These are phyloP conservation scores for Pseudonitzschia multiseries DNA, from an alignment of 108 stramenopile species.

Conservation along the genomic window DNA sequence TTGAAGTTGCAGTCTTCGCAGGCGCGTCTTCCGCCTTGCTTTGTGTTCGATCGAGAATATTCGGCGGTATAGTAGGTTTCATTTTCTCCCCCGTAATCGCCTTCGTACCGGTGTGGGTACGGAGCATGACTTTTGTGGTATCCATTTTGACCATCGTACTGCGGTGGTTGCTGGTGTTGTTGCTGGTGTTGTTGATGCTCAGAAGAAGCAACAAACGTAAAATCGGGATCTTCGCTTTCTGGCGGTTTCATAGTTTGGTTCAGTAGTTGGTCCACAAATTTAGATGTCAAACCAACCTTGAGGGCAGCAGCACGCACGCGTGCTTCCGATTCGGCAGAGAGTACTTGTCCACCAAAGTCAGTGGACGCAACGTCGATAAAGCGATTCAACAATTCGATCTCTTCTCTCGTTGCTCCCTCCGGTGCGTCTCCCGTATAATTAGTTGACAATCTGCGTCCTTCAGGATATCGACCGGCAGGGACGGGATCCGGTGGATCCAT, in stretches of 20 bases:
- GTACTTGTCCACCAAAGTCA: slow-evolving; percentile 32
- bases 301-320: slow-evolving; percentile 36
- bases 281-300: slow-evolving; percentile 34
- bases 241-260: slow-evolving; percentile 14
- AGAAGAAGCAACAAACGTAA: neutral
- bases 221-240: neutral
- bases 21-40: neutral
- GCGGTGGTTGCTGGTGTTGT: neutral
- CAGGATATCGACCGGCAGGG: neutral
- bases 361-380: slow-evolving; percentile 38
- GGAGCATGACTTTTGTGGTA: neutral
- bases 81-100: neutral
- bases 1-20: neutral
- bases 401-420: slow-evolving; percentile 37
- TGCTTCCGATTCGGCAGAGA: slow-evolving; percentile 31
- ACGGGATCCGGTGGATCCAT: slow-evolving; percentile 7
- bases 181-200: too few relatives aligned
- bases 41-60: slow-evolving; percentile 4
- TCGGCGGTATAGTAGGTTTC: neutral
- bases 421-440: slow-evolving; percentile 19
- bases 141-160: neutral
- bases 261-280: slow-evolving; percentile 36
- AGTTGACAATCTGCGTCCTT: neutral
- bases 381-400: slow-evolving; percentile 34
- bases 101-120: neutral